These are phyloP conservation scores for Hypoxylon sp. DNA, from an alignment of 2,329 filamentous ascomycete species.

Conservation along the genomic window DNA sequence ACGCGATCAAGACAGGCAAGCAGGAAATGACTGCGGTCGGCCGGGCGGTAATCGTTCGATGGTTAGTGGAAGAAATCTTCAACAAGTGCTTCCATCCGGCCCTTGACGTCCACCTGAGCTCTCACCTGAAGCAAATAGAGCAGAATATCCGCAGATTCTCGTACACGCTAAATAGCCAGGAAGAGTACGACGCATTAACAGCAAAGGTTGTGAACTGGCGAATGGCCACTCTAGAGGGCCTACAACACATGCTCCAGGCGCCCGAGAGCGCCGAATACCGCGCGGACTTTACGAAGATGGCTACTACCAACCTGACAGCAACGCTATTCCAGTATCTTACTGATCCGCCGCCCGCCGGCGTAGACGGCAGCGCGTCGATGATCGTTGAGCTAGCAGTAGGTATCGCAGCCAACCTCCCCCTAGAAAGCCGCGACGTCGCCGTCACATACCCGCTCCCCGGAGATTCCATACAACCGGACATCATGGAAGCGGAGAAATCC, in stretches of 20 bases:
- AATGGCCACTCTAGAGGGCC: constrained; percentile 91
- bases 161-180: constrained; percentile 79
- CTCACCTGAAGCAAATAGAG: constrained; percentile 86
- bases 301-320: constrained; percentile 76
- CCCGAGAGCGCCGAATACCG: constrained; percentile 76
- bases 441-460: constrained; percentile 89
- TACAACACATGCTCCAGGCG: constrained; percentile 77
- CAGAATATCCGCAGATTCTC: constrained; percentile 85
- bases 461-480: constrained; percentile 73
- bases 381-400: constrained; percentile 92
- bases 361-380: constrained; percentile 91
- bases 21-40: constrained; percentile 99
- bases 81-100: constrained; percentile 93
- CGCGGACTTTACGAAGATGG: constrained; percentile 75
- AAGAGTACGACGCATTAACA: constrained; percentile 90
- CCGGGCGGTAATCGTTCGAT: constrained; percentile 87
- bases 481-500: constrained; percentile 89
- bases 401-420: constrained; percentile 85
- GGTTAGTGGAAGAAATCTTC: constrained; percentile 92
- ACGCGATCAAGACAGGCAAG: constrained; percentile 87
- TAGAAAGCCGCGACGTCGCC: constrained; percentile 91
- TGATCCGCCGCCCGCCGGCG: constrained; percentile 80
- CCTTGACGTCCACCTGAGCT: constrained; percentile 80
- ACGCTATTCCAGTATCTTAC: constrained; percentile 80
- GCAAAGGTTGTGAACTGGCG: constrained; percentile 93